Evolutionary conservation across 2,329 filamentous ascomycete genomes (phyloP).

Genomic region (Colletotrichum abscissum): DNA sequence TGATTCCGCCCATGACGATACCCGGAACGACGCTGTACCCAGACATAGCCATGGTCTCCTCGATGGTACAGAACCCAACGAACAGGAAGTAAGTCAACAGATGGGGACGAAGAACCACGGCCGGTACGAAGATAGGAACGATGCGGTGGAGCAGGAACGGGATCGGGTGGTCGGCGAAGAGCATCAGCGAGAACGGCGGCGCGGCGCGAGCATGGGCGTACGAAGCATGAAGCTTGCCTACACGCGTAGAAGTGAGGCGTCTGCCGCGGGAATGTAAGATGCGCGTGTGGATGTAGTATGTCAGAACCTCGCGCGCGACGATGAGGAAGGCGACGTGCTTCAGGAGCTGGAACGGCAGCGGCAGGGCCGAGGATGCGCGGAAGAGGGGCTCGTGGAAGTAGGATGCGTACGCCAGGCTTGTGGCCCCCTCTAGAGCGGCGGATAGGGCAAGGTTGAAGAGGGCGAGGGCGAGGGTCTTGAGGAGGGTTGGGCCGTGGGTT

Average conservation of each 20-base stretch:
- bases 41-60: constrained; percentile 75
- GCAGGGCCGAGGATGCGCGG: constrained; percentile 59
- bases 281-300: constrained; percentile 80
- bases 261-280: constrained; percentile 68
- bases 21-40: constrained; percentile 72
- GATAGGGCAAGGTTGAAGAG: constrained; percentile 58
- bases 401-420: constrained; percentile 50
- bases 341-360: constrained; percentile 63
- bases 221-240: constrained; percentile 55
- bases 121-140: constrained; percentile 74
- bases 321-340: constrained; percentile 60
- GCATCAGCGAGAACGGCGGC: constrained; percentile 70
- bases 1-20: constrained; percentile 63
- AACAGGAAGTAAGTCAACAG: constrained; percentile 79
- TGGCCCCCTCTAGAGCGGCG: constrained; percentile 54
- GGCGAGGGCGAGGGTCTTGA: constrained; percentile 53
- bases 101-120: constrained; percentile 74
- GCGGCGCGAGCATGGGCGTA: constrained; percentile 65
- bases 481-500: constrained; percentile 44
- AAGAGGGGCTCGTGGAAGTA: constrained; percentile 55
- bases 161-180: constrained; percentile 76
- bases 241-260: constrained; percentile 37
- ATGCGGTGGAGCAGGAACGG: constrained; percentile 72
- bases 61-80: constrained; percentile 69
- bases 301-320: constrained; percentile 65